phyloP scores from a whole-genome alignment of 108 stramenopile species.

The Cyclotella baltica region DNA sequence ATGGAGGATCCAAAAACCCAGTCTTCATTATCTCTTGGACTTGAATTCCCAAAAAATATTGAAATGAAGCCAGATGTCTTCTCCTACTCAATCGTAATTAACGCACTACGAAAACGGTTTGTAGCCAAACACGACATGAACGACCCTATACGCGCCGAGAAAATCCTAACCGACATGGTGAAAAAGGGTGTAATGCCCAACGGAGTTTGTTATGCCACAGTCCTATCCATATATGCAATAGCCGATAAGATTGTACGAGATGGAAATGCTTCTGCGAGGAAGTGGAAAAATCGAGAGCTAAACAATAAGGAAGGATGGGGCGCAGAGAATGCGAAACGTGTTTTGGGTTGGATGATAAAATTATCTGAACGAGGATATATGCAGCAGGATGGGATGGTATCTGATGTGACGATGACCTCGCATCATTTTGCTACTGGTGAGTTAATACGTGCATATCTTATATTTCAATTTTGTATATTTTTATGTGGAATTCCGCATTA shows the following conservation, averaged over 20 bases:
- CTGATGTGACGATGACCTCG: constrained; percentile 14
- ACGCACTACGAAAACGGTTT: constrained; percentile 49
- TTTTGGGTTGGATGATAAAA: constrained; percentile 52
- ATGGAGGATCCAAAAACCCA: constrained; percentile 19
- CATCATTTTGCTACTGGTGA: constrained; percentile 44
- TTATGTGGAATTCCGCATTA: too few relatives aligned
- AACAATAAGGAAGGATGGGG: constrained; percentile 45
- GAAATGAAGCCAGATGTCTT: constrained; percentile 31
- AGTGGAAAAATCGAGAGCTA: constrained; percentile 21
- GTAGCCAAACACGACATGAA: constrained; percentile 33
- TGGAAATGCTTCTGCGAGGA: constrained; percentile 15
- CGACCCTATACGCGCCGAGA: constrained; percentile 44
- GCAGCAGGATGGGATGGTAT: neutral
- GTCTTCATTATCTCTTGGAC: neutral
- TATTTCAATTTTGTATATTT: too few relatives aligned
- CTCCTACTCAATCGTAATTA: constrained; percentile 49
- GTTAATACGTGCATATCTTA: too few relatives aligned
- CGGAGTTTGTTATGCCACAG: constrained; percentile 39
- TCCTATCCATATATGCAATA: constrained; percentile 47
- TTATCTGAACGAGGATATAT: constrained; percentile 38
- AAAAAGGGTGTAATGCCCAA: constrained; percentile 34
- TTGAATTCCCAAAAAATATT: neutral
- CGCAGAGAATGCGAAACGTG: constrained; percentile 50
- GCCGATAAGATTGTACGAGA: constrained; percentile 28
- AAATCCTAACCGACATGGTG: constrained; percentile 26